These are phyloP conservation scores for Phytophthora sansomeana DNA, from an alignment of 352 stramenopile species.

Conservation along the genomic window DNA sequence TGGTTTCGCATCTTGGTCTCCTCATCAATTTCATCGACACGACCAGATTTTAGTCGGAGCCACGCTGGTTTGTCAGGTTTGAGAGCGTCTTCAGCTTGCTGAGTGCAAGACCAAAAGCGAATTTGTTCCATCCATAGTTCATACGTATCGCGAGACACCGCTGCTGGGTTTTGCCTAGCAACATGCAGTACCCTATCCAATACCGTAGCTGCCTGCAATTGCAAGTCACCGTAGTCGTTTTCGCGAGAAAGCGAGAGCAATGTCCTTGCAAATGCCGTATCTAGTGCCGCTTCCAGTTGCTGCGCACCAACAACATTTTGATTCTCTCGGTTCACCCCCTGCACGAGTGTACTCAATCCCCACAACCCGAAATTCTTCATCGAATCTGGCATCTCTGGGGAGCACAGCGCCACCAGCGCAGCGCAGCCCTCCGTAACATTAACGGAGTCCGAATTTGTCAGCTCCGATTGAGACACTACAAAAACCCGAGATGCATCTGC, in stretches of 20 bases:
- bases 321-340: conserved; percentile 34
- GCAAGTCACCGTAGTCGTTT: conserved; percentile 34
- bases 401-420: conserved; percentile 56
- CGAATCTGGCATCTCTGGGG: conserved; percentile 59
- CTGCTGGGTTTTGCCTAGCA: conserved; percentile 41
- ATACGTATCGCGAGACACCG: conserved; percentile 52
- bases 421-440: conserved; percentile 24
- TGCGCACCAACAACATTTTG: conserved; percentile 17
- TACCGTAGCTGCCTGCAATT: conserved; percentile 54
- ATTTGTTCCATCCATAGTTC: conserved; percentile 76
- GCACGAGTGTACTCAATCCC: conserved; percentile 47
- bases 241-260: conserved; percentile 52
- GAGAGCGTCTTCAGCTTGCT: conserved; percentile 4
- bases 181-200: conserved; percentile 59
- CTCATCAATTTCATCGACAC: conserved; percentile 10
- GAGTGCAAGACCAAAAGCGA: conserved; percentile 43
- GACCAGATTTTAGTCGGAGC: conserved; percentile 20
- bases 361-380: conserved; percentile 60
- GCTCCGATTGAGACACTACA: conserved; percentile 18
- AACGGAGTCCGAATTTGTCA: conserved; percentile 22
- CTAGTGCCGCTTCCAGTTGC: conserved; percentile 48
- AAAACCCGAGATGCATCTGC: conserved; percentile 22
- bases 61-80: conserved; percentile 21
- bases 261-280: conserved; percentile 41
- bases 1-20: conserved; percentile 1